phyloP scores from a whole-genome alignment of 345 rosid species.

The Lepidium aucheri region DNA sequence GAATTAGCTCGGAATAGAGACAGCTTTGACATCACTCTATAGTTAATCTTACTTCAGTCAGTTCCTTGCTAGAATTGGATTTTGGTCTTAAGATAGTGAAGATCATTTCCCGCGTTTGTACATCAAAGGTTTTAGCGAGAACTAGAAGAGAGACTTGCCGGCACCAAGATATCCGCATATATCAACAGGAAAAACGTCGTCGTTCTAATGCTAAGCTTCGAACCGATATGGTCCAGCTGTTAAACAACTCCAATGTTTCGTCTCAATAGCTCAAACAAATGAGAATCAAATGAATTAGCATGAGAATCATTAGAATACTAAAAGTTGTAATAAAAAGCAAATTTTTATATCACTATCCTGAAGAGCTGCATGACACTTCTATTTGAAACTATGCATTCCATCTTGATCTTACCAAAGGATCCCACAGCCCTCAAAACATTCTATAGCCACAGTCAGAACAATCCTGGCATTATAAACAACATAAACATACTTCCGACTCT shows the following conservation, averaged over 20 bases:
- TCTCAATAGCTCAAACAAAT: not conserved
- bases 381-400: too few relatives aligned
- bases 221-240: too few relatives aligned
- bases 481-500: too few relatives aligned
- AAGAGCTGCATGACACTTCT: too few relatives aligned
- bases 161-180: not conserved
- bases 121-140: constrained; percentile 3
- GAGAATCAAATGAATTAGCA: not conserved
- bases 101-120: constrained; percentile 22
- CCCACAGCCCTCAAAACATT: too few relatives aligned
- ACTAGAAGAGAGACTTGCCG: not conserved
- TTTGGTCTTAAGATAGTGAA: not conserved
- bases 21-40: constrained; percentile 39
- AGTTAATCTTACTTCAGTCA: not conserved
- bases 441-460: too few relatives aligned
- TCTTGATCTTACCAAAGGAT: too few relatives aligned
- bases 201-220: not conserved
- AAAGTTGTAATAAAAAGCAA: not conserved
- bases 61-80: not conserved
- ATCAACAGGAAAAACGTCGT: not conserved
- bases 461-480: too few relatives aligned
- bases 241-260: not conserved
- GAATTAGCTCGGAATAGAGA: constrained; percentile 32
- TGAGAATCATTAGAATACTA: not conserved
- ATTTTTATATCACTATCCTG: too few relatives aligned